These are phyloP conservation scores for Chlamydomonas reinhardtii DNA, from an alignment of 163 green algal species.

Conservation along the genomic window DNA sequence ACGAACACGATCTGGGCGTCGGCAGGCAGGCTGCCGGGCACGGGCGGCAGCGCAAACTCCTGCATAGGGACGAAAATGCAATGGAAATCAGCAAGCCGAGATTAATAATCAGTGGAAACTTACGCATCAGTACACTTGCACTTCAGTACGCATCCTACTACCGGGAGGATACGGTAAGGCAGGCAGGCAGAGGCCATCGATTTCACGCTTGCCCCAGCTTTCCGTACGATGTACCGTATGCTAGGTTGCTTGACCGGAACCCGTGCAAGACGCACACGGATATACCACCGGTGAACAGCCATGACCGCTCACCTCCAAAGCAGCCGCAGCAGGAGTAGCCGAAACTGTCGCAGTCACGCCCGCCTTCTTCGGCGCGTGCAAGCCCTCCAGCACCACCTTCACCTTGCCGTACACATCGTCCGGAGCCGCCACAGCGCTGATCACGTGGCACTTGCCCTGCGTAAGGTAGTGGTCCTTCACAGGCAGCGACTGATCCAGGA, in stretches of 20 bases:
- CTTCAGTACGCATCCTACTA: too few relatives aligned
- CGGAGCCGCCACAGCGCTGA: constrained; percentile 32
- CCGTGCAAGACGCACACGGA: neutral
- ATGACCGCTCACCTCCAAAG: neutral
- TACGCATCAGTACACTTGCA: too few relatives aligned
- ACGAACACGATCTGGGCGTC: constrained; percentile 73
- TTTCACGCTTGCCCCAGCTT: too few relatives aligned
- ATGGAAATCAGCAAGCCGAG: too few relatives aligned
- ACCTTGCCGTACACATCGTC: constrained; percentile 50
- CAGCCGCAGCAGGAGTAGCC: neutral
- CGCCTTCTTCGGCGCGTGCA: constrained; percentile 18
- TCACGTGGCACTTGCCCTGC: constrained; percentile 54
- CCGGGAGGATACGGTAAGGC: too few relatives aligned
- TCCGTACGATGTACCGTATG: too few relatives aligned
- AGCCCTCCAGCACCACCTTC: constrained; percentile 32
- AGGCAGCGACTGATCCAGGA: constrained; percentile 67
- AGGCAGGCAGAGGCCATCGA: too few relatives aligned
- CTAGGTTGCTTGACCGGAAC: too few relatives aligned
- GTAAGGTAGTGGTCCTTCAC: constrained; percentile 63
- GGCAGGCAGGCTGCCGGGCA: constrained; percentile 36
- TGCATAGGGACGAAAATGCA: neutral
- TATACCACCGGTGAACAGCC: neutral
- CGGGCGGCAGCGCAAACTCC: constrained; percentile 40
- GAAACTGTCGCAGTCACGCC: too few relatives aligned
- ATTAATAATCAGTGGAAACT: too few relatives aligned